A percentile compares a stretch with the other conserved stretches of the same genome.
Evolutionary conservation across 2,329 filamentous ascomycete genomes (phyloP).

Genomic region (Colletotrichum sp.): DNA sequence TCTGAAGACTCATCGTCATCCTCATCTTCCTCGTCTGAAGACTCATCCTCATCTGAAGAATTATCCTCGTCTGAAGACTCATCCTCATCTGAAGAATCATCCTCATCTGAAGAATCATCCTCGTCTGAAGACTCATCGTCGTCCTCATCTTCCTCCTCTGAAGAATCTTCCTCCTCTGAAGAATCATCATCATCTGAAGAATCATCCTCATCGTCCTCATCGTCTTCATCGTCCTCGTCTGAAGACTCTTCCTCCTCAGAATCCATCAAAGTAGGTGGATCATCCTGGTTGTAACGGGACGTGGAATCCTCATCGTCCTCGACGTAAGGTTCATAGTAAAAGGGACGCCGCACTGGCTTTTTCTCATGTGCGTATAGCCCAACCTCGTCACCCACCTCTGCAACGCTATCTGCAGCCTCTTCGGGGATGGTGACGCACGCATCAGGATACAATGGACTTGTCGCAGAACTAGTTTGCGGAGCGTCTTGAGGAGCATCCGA

Average conservation of each 20-base stretch:
- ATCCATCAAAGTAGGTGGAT: neutral
- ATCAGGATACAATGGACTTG: neutral
- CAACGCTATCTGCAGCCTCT: neutral
- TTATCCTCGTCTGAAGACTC: neutral
- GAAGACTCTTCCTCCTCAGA: neutral
- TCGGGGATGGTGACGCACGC: fast-evolving
- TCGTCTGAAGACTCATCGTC: neutral
- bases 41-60: neutral
- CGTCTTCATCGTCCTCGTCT: neutral
- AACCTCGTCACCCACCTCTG: neutral
- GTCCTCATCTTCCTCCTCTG: neutral
- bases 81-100: neutral
- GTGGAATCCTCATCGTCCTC: neutral
- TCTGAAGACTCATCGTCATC: neutral
- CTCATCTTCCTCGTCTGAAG: neutral
- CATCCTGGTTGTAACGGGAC: neutral
- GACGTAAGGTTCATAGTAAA: neutral
- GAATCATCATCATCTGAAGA: neutral
- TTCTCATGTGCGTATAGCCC: fast-evolving
- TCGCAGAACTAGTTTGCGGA: neutral
- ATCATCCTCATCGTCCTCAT: neutral
- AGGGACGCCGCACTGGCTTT: fast-evolving
- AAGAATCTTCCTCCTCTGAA: neutral
- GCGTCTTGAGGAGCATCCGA: neutral
- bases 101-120: neutral